A percentile compares a stretch with the other conserved stretches of the same genome.
These are phyloP conservation scores for Cordyceps cateniannulata DNA, from an alignment of 2,329 filamentous ascomycete genomes.

Conservation along the genomic window DNA sequence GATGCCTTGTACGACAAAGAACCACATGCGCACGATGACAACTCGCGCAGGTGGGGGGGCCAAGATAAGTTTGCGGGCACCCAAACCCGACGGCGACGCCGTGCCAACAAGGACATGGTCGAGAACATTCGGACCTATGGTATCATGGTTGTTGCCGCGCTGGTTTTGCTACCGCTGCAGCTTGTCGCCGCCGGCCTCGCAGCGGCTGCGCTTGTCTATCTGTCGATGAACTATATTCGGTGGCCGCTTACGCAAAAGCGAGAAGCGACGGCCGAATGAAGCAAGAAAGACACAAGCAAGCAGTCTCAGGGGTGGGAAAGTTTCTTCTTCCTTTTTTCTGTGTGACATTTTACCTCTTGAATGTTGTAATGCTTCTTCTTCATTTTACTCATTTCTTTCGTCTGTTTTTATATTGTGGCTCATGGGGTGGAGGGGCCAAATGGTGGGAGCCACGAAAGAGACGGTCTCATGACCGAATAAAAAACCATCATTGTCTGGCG, in stretches of 20 bases:
- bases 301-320: neutral
- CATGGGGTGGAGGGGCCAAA: neutral
- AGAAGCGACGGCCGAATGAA: neutral
- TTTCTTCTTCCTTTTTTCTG: neutral
- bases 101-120: conserved; percentile 31
- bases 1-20: conserved; percentile 28
- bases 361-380: neutral
- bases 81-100: conserved; percentile 20
- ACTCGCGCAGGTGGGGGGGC: neutral
- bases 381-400: neutral
- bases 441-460: neutral
- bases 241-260: neutral
- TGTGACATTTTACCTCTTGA: neutral
- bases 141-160: conserved; percentile 34
- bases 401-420: neutral
- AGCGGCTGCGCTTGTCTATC: conserved; percentile 32
- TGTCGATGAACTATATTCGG: conserved; percentile 26
- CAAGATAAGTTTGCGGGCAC: neutral
- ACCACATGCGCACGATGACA: neutral
- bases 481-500: conserved; percentile 13
- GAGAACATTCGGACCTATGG: conserved; percentile 37
- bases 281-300: neutral
- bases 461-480: conserved; percentile 1
- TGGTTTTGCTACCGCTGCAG: conserved; percentile 41
- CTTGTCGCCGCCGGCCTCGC: conserved; percentile 32